A percentile compares a stretch with the other conserved stretches of the same genome.
These are phyloP conservation scores for Aurinia saxatilis DNA, from an alignment of 345 rosid genomes.

Conservation along the genomic window DNA sequence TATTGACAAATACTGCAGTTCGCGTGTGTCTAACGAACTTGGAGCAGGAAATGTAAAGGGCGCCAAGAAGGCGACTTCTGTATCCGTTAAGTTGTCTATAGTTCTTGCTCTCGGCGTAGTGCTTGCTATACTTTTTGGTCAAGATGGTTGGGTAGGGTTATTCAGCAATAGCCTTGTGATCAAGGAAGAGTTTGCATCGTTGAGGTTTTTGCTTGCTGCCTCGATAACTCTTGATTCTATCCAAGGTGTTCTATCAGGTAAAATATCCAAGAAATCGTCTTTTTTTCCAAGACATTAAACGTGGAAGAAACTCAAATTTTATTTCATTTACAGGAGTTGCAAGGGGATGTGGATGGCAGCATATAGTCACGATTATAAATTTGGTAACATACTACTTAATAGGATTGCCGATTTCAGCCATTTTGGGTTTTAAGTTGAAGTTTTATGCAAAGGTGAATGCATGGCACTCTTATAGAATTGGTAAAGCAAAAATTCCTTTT, in stretches of 20 bases:
- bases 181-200: slow-evolving; percentile 35
- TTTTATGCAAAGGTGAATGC: slow-evolving; percentile 40
- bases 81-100: slow-evolving; percentile 46
- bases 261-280: background rate
- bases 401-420: slow-evolving; percentile 41
- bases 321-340: slow-evolving; percentile 40
- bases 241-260: slow-evolving; percentile 66
- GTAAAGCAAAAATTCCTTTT: background rate
- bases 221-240: slow-evolving; percentile 52
- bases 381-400: slow-evolving; percentile 44
- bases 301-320: background rate
- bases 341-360: slow-evolving; percentile 82
- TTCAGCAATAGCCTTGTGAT: slow-evolving; percentile 44
- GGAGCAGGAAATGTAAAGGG: slow-evolving; percentile 48
- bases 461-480: background rate
- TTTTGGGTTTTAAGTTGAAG: slow-evolving; percentile 51
- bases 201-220: slow-evolving; percentile 50
- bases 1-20: slow-evolving; percentile 31
- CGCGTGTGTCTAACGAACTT: slow-evolving; percentile 75
- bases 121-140: slow-evolving; percentile 39
- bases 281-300: background rate
- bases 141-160: slow-evolving; percentile 52
- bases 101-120: slow-evolving; percentile 43
- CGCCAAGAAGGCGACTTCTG: slow-evolving; percentile 48
- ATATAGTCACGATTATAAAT: slow-evolving; percentile 43